These are phyloP conservation scores for Scedosporium boydii DNA, from an alignment of 2,329 filamentous ascomycete genomes.

Conservation along the genomic window DNA sequence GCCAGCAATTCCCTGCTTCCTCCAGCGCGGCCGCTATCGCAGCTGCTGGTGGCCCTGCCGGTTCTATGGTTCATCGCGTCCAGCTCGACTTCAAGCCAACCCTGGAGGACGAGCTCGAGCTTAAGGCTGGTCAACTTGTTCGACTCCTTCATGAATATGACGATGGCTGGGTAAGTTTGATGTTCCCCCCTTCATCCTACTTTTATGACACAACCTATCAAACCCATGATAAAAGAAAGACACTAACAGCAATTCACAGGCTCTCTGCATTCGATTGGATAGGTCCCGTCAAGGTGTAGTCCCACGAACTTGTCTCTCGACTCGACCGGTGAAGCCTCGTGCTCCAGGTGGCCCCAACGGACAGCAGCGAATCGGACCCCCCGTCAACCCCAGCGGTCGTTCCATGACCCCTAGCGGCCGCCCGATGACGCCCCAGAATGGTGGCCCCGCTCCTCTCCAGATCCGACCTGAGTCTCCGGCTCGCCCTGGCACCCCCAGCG, in stretches of 20 bases:
- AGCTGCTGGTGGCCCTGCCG: slow-evolving; percentile 48
- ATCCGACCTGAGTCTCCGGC: background rate
- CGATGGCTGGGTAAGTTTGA: slow-evolving; percentile 80
- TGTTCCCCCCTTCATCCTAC: slow-evolving; percentile 10
- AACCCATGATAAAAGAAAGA: background rate
- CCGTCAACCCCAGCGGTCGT: slow-evolving; percentile 36
- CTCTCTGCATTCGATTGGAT: slow-evolving; percentile 84
- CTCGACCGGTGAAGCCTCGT: slow-evolving; percentile 82
- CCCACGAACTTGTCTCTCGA: slow-evolving; percentile 86
- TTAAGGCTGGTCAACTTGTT: slow-evolving; percentile 74
- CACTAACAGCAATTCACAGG: slow-evolving; percentile 39
- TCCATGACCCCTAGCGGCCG: slow-evolving; percentile 30
- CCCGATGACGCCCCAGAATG: slow-evolving; percentile 27
- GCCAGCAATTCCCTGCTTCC: slow-evolving; percentile 33
- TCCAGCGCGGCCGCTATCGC: slow-evolving; percentile 50
- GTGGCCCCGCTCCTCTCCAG: slow-evolving; percentile 3
- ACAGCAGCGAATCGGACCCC: slow-evolving; percentile 37
- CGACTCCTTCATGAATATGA: slow-evolving; percentile 92
- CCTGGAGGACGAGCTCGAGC: slow-evolving; percentile 81
- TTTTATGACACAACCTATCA: slow-evolving; percentile 5
- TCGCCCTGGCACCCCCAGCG: slow-evolving; percentile 13
- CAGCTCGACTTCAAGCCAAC: slow-evolving; percentile 91
- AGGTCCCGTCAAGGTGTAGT: slow-evolving; percentile 87
- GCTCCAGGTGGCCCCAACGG: slow-evolving; percentile 33
- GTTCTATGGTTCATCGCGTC: slow-evolving; percentile 72